Evolutionary conservation across 2,329 filamentous ascomycete species (phyloP).

Genomic region (Hypoxylon sp.): DNA sequence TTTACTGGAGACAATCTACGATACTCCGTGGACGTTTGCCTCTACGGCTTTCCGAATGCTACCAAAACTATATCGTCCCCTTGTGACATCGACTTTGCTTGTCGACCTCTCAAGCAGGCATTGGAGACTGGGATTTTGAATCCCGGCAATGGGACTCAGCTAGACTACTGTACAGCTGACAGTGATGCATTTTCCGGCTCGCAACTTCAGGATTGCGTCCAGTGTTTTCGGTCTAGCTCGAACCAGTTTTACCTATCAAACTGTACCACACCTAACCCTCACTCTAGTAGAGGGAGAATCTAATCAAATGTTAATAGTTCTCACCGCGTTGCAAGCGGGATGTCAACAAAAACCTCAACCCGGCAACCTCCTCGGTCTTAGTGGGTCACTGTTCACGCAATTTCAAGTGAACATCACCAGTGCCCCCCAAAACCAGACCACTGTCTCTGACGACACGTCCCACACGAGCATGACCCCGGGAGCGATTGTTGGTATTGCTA

Average conservation of each 20-base stretch:
- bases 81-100: constrained; percentile 61
- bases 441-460: constrained; percentile 45
- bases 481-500: constrained; percentile 68
- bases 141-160: constrained; percentile 47
- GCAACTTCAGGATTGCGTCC: constrained; percentile 57
- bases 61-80: constrained; percentile 58
- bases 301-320: constrained; percentile 56
- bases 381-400: constrained; percentile 60
- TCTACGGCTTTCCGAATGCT: constrained; percentile 57
- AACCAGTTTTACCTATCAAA: constrained; percentile 64
- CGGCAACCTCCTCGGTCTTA: constrained; percentile 59
- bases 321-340: constrained; percentile 63
- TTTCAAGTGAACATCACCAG: constrained; percentile 59
- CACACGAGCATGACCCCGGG: constrained; percentile 60
- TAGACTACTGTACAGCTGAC: constrained; percentile 61
- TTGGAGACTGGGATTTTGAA: constrained; percentile 55
- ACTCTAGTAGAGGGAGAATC: constrained; percentile 18
- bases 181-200: constrained; percentile 53
- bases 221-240: constrained; percentile 60
- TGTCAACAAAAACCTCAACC: constrained; percentile 62
- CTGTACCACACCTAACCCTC: constrained; percentile 57
- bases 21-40: constrained; percentile 63
- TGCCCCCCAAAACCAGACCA: constrained; percentile 48
- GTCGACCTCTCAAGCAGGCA: constrained; percentile 58
- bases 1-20: constrained; percentile 64